These are phyloP conservation scores for Cyberlindnera petersonii DNA, from an alignment of 805 yeast genomes.

Conservation along the genomic window DNA sequence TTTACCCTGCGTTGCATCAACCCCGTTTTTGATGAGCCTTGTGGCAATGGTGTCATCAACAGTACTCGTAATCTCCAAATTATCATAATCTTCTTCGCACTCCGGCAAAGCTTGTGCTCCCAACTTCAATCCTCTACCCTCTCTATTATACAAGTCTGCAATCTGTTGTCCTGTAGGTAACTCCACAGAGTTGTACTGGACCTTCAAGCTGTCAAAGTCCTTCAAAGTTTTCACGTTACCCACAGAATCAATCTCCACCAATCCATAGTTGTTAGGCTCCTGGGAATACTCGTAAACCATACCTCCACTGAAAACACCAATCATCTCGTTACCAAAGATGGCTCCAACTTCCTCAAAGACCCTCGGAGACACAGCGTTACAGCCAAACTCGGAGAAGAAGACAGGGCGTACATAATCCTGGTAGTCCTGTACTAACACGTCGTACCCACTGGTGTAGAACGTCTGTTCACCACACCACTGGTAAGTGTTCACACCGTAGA, in stretches of 20 bases:
- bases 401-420: conserved; percentile 67
- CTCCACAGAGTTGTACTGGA: conserved; percentile 39
- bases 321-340: conserved; percentile 69
- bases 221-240: conserved; percentile 44
- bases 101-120: conserved; percentile 28
- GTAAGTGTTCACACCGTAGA: conserved; percentile 92
- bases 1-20: conserved; percentile 43
- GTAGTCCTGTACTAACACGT: conserved; percentile 67
- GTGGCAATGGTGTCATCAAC: conserved; percentile 41
- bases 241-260: conserved; percentile 55
- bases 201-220: conserved; percentile 56
- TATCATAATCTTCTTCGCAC: conserved; percentile 40
- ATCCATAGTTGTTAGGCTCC: conserved; percentile 77
- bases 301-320: conserved; percentile 79
- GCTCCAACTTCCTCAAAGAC: conserved; percentile 70
- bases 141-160: conserved; percentile 23
- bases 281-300: conserved; percentile 87
- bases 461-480: conserved; percentile 97
- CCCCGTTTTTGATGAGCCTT: conserved; percentile 47
- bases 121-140: conserved; percentile 22
- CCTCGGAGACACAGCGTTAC: conserved; percentile 79
- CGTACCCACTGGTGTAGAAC: conserved; percentile 72
- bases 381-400: conserved; percentile 89
- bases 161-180: conserved; percentile 28
- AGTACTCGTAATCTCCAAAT: conserved; percentile 37